Percentiles rank a stretch among this genome's conserved stretches.
These are phyloP conservation scores for Lagenidium sp. DNA, from an alignment of 352 stramenopile genomes.

Conservation along the genomic window DNA sequence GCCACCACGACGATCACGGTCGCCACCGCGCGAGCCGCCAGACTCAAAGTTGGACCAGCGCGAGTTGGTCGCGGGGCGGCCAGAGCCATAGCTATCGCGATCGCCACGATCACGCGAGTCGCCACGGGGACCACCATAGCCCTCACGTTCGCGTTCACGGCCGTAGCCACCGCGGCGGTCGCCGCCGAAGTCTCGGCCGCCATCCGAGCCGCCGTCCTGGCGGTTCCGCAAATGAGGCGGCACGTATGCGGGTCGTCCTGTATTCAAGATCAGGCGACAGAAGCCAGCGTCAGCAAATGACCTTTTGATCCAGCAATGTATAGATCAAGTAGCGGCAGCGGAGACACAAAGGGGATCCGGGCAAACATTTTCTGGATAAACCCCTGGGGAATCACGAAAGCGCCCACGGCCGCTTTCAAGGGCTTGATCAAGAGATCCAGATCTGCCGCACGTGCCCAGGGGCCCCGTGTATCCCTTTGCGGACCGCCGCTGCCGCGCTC, in stretches of 20 bases:
- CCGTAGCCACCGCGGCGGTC: constrained; percentile 10
- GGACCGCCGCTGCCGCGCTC: no score
- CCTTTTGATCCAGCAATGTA: no score
- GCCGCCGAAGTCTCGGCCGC: constrained; percentile 8
- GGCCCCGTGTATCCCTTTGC: no score
- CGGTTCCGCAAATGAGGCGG: constrained; percentile 58
- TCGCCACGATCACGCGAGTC: constrained; percentile 1
- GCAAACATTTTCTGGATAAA: no score
- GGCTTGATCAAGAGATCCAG: no score
- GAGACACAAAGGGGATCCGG: no score
- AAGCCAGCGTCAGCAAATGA: no score
- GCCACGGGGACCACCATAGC: constrained; percentile 5
- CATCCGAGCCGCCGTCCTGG: constrained; percentile 19
- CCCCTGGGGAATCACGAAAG: no score
- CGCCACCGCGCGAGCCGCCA: constrained; percentile 9
- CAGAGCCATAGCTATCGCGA: constrained; percentile 3
- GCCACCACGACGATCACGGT: constrained; percentile 14
- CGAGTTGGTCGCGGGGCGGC: constrained; percentile 3
- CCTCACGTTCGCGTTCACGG: constrained; percentile 11
- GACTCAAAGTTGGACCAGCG: constrained; percentile 6
- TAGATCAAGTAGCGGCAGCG: no score
- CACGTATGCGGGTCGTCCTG: constrained; percentile 71
- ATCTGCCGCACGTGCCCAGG: no score
- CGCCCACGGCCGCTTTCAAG: no score
- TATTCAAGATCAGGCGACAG: no score